Evolutionary conservation across 169 alveolate genomes (phyloP), one percentile per base, ranked within the genome.

Genomic region (Plasmodium yoelii): DNA sequence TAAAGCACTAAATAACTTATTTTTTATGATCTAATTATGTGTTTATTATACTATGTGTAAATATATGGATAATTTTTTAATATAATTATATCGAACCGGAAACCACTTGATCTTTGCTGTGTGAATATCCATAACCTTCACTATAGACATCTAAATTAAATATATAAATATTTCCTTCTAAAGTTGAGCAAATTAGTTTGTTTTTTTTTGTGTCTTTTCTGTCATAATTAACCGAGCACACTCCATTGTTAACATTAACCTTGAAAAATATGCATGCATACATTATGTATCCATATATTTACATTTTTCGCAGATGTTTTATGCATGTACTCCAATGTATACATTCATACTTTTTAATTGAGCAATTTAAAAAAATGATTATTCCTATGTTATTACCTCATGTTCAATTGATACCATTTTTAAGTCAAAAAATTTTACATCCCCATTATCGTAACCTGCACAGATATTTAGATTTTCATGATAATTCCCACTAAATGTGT

Each of bases 401-500:
- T 82, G 73, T 15, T 82, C 90, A 12, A 82, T 22, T 28, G 22
- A 1, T 84, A 82, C 69, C 84, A 57, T 82, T 82, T 57, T 82
- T 46, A 97, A 70, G 80, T 97, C 98, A 91, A 95, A 97, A 47
- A 95, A 87, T 75, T 97, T 97, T 8, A 97, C 90, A 92, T 97
- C 98, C 47, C 98, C 98, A 88, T 97, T 97, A 89, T 97, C 98
- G 91, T 97, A 97, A 9, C 98, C 98, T 34, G 97, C 96, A 9
- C 97, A 97, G 0, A 97, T 55, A 69, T 61, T 82, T 60, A 72
- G 88, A 91, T 90, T 97, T 92, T 93, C 96, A 96, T 90, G 94
- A 93, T 53, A 91, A 63, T 73, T 95, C 93, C 88, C 94, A 94
- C 24, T 92, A 67, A 88, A 28, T 6, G 72, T 5, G n/a, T 82